Base-by-base conservation (phyloP, 257 asterid genomes). In the Solanum chiquidenum region DNA sequence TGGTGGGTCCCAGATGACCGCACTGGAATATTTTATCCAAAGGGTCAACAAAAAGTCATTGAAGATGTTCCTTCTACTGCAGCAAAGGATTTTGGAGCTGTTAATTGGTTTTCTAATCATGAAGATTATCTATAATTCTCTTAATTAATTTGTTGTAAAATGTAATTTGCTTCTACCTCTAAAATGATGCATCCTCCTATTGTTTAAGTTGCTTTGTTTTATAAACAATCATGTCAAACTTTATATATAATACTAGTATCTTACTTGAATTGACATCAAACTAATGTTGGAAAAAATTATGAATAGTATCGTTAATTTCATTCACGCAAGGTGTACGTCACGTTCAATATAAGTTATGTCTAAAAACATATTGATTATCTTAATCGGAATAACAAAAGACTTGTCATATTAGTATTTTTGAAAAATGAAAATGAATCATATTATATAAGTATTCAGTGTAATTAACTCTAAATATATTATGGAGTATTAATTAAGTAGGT, bases 31-130 rank as follows among this genome's bases (percentile, higher is more conserved):
- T 95, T 88, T 88, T 94, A 94, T 83, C 97, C 98, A 0, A 94
- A 92, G 29, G 98, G 98, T 1, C 98, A 94, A n/a, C 92, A 94
- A 69, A 93, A 95, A 82, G 90, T 95, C 9, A 93, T 95, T n/a
- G 89, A 92, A 86, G 90, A 91, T 83, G 91, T 95, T 76, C 96
- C 96, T 46, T 76, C 66, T 5, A 84, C 86, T 40, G 95, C 94
- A 14, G 91, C 89, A 38, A 92, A 87, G 52, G 87, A 89, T 62
- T 79, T 49, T 38, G 92, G 84, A 37, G 83, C 86, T 1, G 60
- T 94, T 14, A 88, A 94, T 90, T 94, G 93, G 94, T 90, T 94
- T 79, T 71, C 90, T 73, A 58, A 86, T 29, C 87, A 89, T 80
- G 89, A 92, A 7, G 80, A 86, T 60, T 37, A 74, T 25, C 29